Conservation (phyloP, 139 green algal species). For the Ettlia oleoabundans region DNA sequence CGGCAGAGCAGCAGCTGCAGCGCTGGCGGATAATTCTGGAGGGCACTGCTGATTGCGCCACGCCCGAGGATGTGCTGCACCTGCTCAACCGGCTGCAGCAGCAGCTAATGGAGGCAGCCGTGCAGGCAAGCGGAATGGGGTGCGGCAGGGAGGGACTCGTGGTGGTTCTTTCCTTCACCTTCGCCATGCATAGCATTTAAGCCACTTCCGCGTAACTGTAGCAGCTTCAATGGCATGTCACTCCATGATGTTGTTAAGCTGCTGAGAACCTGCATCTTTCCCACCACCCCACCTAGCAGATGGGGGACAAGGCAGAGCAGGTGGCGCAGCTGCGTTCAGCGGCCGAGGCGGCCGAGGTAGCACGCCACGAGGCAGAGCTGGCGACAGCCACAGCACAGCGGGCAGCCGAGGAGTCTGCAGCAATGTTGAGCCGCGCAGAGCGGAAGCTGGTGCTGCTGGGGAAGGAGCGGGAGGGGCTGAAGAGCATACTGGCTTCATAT, state of each 20-base stretch:
- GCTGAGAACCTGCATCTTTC: no score
- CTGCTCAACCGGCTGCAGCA: constrained; percentile 36
- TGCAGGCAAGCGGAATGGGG: no score
- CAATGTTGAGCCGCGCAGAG: constrained; percentile 37
- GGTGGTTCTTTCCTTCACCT: no score
- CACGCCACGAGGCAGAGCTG: neutral
- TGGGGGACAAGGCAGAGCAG: constrained; percentile 27
- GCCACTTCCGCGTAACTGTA: no score
- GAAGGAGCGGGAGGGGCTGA: constrained; percentile 61
- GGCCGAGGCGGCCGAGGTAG: neutral
- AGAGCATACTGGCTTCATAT: constrained; percentile 58
- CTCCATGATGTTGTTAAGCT: no score
- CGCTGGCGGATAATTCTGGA: constrained; percentile 41
- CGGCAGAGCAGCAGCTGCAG: constrained; percentile 30
- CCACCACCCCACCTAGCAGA: no score
- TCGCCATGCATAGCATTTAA: no score
- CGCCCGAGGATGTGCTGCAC: constrained; percentile 48
- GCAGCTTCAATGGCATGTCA: no score
- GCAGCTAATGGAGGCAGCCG: constrained; percentile 8
- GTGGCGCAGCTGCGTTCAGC: neutral
- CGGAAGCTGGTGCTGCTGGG: constrained; percentile 50
- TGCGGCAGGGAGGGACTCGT: no score
- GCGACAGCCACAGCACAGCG: neutral
- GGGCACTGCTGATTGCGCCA: constrained; percentile 30
- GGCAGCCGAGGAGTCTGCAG: neutral